Conservation (phyloP, 768 basidiomycete genomes). For the Mycena pura region DNA sequence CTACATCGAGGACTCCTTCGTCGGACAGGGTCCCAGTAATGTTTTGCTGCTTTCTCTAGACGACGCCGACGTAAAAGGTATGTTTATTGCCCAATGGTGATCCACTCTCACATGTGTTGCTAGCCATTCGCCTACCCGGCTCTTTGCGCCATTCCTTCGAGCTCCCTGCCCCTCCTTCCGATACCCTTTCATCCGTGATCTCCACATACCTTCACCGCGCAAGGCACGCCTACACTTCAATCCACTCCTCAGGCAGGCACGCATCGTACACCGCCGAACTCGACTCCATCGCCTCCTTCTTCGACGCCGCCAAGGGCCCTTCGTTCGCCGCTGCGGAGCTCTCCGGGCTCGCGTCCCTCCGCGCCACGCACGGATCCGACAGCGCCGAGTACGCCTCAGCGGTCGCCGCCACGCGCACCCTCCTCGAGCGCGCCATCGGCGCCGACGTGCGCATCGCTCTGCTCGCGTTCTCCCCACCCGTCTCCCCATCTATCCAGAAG, state of each 20-base stretch:
- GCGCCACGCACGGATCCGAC: conserved; percentile 49
- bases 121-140: conserved; percentile 64
- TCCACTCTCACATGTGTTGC: conserved; percentile 12
- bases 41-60: conserved; percentile 63
- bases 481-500: conserved; percentile 36
- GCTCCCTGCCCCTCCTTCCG: conserved; percentile 36
- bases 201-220: conserved; percentile 67
- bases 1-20: conserved; percentile 53
- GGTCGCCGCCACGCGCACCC: conserved; percentile 49
- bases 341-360: conserved; percentile 55
- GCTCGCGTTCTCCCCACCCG: conserved; percentile 51
- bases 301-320: conserved; percentile 55
- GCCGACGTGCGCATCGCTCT: conserved; percentile 56
- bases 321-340: conserved; percentile 72
- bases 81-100: conserved; percentile 18
- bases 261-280: conserved; percentile 41
- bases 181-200: conserved; percentile 59
- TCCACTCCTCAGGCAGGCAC: conserved; percentile 50
- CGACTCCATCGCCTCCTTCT: conserved; percentile 55
- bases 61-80: conserved; percentile 62
- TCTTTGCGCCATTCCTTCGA: conserved; percentile 57
- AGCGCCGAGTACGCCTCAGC: conserved; percentile 64
- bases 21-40: conserved; percentile 60
- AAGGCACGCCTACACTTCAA: conserved; percentile 57
- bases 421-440: conserved; percentile 51